Conservation (phyloP, 306 rosid genomes). For the Abrus precatorius region DNA sequence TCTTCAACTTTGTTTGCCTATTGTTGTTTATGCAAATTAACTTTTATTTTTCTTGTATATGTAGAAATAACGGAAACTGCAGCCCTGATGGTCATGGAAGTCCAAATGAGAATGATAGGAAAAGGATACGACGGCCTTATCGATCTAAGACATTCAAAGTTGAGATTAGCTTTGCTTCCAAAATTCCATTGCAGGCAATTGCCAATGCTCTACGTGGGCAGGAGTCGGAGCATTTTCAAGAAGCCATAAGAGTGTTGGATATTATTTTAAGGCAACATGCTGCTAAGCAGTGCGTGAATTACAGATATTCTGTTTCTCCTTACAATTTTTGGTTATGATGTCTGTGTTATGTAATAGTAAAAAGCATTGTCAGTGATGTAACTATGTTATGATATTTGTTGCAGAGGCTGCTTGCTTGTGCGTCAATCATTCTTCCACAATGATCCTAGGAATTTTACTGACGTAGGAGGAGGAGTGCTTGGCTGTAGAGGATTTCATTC, state of each 20-base stretch:
- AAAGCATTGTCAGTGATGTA: not conserved
- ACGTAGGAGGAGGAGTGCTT: constrained; percentile 93
- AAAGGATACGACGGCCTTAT: constrained; percentile 73
- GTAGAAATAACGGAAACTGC: constrained; percentile 71
- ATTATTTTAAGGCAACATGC: constrained; percentile 91
- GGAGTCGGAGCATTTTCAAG: constrained; percentile 84
- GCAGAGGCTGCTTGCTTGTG: constrained; percentile 95
- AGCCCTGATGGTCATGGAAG: constrained; percentile 69
- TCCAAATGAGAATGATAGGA: constrained; percentile 71
- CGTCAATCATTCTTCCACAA: constrained; percentile 89
- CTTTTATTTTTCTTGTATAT: not conserved
- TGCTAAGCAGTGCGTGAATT: constrained; percentile 79
- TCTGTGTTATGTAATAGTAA: not conserved
- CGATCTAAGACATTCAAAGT: constrained; percentile 76
- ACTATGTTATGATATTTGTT: constrained; percentile 6
- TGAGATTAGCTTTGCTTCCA: constrained; percentile 84
- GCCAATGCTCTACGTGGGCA: constrained; percentile 83
- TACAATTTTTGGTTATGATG: not conserved
- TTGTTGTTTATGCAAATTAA: not conserved
- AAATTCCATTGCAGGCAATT: constrained; percentile 86
- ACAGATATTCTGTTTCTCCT: not conserved
- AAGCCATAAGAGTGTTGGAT: constrained; percentile 89
- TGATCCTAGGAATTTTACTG: constrained; percentile 64
- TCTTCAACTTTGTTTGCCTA: not conserved
- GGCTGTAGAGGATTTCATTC: constrained; percentile 95